Evolutionary conservation across 2,329 filamentous ascomycete species (phyloP).

Genomic region (Gyromitra esculenta): DNA sequence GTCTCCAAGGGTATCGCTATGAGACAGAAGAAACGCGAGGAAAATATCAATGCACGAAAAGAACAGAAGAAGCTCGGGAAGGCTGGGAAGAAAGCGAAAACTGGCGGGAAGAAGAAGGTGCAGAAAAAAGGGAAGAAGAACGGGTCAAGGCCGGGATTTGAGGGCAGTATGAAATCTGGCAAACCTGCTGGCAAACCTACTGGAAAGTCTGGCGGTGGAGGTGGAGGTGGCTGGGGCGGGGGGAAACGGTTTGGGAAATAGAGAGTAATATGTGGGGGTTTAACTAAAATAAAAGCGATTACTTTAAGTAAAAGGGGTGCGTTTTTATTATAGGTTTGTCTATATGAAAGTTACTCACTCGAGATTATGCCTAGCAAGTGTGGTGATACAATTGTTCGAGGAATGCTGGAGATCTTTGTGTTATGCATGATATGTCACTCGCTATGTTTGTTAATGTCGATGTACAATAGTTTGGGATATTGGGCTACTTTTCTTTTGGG

Average conservation of each 20-base stretch:
- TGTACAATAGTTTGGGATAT: no score
- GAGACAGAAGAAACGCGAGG: conserved; percentile 82
- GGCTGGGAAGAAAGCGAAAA: conserved; percentile 66
- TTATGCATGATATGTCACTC: not conserved
- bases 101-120: conserved; percentile 65
- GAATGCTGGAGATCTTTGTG: not conserved
- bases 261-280: not conserved
- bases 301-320: not conserved
- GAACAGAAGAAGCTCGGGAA: conserved; percentile 75
- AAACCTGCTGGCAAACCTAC: conserved; percentile 23
- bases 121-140: conserved; percentile 64
- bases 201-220: conserved; percentile 21
- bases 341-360: not conserved
- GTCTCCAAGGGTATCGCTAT: conserved; percentile 80
- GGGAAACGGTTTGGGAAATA: conserved; percentile 34
- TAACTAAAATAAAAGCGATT: conserved; percentile 8
- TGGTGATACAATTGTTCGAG: not conserved
- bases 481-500: no score
- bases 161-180: conserved; percentile 64
- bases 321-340: no score
- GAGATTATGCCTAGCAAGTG: not conserved
- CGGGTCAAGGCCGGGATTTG: conserved; percentile 68
- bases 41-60: conserved; percentile 76
- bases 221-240: conserved; percentile 27
- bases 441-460: not conserved